These are phyloP conservation scores for Furcasterigmium sp. DNA, from an alignment of 2,329 filamentous ascomycete genomes.

Conservation along the genomic window DNA sequence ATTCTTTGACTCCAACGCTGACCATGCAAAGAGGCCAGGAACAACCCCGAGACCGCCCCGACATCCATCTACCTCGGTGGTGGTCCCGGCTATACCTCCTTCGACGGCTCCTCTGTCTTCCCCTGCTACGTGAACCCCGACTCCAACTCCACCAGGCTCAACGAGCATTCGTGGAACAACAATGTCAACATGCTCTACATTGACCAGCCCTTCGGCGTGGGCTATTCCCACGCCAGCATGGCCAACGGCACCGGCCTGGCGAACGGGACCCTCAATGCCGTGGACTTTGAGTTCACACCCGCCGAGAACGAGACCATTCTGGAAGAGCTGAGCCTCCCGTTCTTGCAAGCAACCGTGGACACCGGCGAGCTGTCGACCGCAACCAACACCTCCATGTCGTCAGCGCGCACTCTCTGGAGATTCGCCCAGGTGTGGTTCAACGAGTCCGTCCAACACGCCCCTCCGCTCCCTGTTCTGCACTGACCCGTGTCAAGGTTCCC, in stretches of 20 bases:
- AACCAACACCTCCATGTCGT: conserved; percentile 41
- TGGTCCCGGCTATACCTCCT: conserved; percentile 52
- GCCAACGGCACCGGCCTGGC: conserved; percentile 14
- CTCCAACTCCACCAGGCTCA: conserved; percentile 42
- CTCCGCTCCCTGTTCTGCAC: neutral
- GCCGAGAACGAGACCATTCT: conserved; percentile 17
- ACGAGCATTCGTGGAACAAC: conserved; percentile 59
- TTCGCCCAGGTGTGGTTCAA: conserved; percentile 46
- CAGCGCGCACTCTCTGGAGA: conserved; percentile 23
- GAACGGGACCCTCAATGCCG: conserved; percentile 14
- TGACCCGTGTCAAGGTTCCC: conserved; percentile 37
- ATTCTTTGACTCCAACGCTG: neutral
- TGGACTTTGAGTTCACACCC: conserved; percentile 13
- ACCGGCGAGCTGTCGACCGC: conserved; percentile 36
- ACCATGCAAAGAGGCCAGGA: conserved; percentile 36
- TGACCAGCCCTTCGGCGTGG: conserved; percentile 49
- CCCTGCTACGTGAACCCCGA: conserved; percentile 48
- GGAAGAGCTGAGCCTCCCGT: conserved; percentile 41
- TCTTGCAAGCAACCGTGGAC: conserved; percentile 38
- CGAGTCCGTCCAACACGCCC: conserved; percentile 20
- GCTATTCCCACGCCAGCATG: conserved; percentile 22
- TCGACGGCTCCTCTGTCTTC: conserved; percentile 46
- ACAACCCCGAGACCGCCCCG: conserved; percentile 46
- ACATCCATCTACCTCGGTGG: conserved; percentile 59
- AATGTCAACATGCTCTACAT: conserved; percentile 65